Evolutionary conservation across 2,329 filamentous ascomycete species (phyloP).

Genomic region (Colletotrichum plurivorum): DNA sequence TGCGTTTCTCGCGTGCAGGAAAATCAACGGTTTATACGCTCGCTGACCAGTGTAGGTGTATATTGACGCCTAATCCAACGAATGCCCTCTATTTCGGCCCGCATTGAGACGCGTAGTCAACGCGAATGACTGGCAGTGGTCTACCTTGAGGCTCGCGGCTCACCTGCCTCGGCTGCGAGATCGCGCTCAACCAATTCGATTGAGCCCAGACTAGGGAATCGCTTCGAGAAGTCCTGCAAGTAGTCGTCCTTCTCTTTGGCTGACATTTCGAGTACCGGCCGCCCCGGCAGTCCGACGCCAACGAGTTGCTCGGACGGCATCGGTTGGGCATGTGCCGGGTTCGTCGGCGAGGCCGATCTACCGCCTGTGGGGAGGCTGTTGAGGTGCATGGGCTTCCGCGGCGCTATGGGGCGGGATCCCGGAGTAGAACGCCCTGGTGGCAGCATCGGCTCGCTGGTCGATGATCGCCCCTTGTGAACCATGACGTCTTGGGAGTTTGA

Average conservation of each 20-base stretch:
- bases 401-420: slow-evolving; percentile 63
- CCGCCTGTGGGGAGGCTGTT: slow-evolving; percentile 66
- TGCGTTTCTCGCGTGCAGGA: slow-evolving; percentile 7
- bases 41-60: slow-evolving; percentile 32
- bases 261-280: slow-evolving; percentile 68
- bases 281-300: slow-evolving; percentile 61
- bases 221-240: slow-evolving; percentile 80
- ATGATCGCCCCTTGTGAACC: slow-evolving; percentile 41
- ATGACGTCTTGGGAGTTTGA: slow-evolving; percentile 38
- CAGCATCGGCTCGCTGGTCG: slow-evolving; percentile 44
- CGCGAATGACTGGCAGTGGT: not conserved
- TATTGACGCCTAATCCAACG: slow-evolving; percentile 22
- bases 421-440: slow-evolving; percentile 42
- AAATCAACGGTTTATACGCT: slow-evolving; percentile 24
- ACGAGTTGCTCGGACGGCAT: slow-evolving; percentile 56
- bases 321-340: slow-evolving; percentile 47
- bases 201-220: slow-evolving; percentile 87
- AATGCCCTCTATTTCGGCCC: not conserved
- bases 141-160: slow-evolving; percentile 28
- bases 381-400: slow-evolving; percentile 74
- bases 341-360: slow-evolving; percentile 61
- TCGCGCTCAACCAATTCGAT: slow-evolving; percentile 91
- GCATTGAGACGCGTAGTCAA: not conserved
- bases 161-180: slow-evolving; percentile 55
- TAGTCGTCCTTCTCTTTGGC: slow-evolving; percentile 76